Evolutionary conservation across 306 rosid species (phyloP).

Genomic region (Dalbergia cultrata): DNA sequence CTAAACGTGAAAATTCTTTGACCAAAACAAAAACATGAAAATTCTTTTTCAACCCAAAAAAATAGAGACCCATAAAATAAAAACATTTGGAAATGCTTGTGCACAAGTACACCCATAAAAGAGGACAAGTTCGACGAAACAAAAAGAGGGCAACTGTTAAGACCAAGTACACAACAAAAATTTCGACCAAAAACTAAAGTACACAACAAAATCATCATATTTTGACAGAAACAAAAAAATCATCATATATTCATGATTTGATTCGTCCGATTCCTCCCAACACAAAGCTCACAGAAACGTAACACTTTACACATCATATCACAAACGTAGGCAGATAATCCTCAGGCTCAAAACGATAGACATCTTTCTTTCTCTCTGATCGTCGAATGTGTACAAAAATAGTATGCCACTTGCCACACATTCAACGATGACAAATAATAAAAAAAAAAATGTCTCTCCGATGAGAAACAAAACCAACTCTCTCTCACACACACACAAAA

Average conservation of each 20-base stretch:
- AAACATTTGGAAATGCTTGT: no score
- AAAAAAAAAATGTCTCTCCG: not conserved
- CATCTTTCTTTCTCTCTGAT: not conserved
- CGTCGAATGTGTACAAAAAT: not conserved
- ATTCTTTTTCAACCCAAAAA: no score
- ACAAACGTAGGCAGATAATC: not conserved
- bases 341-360: not conserved
- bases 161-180: not conserved
- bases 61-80: no score
- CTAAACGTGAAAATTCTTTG: not conserved
- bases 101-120: no score
- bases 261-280: not conserved
- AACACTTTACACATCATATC: not conserved
- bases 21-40: not conserved
- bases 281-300: slow-evolving; percentile 27
- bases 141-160: not conserved
- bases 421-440: not conserved
- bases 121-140: not conserved
- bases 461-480: not conserved
- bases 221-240: not conserved
- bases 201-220: not conserved
- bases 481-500: no score
- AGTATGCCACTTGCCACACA: not conserved
- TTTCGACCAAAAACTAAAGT: no score
- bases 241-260: slow-evolving; percentile 10